A percentile compares a stretch with the other conserved stretches of the same genome.
Evolutionary conservation across 805 yeast genomes (phyloP).

Genomic region (Zygosaccharomyces bisporus): DNA sequence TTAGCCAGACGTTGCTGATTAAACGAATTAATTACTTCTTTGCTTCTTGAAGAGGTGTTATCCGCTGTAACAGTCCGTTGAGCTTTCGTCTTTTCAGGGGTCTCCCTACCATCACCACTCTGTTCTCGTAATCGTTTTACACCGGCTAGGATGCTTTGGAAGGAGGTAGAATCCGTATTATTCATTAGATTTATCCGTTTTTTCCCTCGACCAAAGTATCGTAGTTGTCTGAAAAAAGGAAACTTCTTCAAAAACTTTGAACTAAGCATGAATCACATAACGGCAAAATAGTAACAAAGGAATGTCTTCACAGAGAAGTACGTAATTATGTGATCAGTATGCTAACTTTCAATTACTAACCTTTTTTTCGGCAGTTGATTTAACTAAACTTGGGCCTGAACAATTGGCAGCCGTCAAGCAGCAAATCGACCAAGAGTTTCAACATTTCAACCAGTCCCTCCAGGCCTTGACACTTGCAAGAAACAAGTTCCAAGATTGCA

Average conservation of each 20-base stretch:
- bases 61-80: conserved; percentile 6
- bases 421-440: conserved; percentile 78
- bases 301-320: conserved; percentile 33
- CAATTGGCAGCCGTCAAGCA: conserved; percentile 81
- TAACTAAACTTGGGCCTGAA: conserved; percentile 69
- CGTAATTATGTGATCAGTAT: conserved; percentile 9
- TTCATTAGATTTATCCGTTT: conserved; percentile 21
- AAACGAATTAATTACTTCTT: conserved; percentile 19
- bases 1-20: conserved; percentile 20
- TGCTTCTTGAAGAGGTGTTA: conserved; percentile 7
- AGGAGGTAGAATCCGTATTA: conserved; percentile 54
- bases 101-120: conserved; percentile 23
- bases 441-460: conserved; percentile 78
- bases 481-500: conserved; percentile 76
- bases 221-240: not conserved
- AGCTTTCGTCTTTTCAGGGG: not conserved
- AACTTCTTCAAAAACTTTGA: not conserved
- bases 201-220: conserved; percentile 3
- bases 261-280: conserved; percentile 1
- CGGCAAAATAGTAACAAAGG: not conserved
- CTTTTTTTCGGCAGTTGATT: conserved; percentile 46
- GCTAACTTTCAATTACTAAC: not conserved
- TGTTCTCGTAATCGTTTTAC: conserved; percentile 56
- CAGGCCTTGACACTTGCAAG: conserved; percentile 82
- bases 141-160: conserved; percentile 68